These are phyloP conservation scores for Purpureocillium lavendulum DNA, from an alignment of 2,329 filamentous ascomycete genomes.

Conservation along the genomic window DNA sequence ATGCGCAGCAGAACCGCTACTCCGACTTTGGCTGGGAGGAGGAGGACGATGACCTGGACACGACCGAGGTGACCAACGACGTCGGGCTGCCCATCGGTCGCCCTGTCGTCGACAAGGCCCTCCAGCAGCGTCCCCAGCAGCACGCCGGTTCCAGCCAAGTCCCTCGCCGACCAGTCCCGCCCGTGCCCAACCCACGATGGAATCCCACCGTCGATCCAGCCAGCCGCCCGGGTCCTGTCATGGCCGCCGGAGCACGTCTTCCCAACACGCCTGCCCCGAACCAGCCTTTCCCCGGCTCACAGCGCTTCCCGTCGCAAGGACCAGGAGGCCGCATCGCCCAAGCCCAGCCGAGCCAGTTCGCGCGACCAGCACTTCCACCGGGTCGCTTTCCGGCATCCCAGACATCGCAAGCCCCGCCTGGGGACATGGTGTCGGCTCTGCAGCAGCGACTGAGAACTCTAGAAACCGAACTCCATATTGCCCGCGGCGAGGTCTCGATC, in stretches of 20 bases:
- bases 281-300: slow-evolving; percentile 18
- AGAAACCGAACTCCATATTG: slow-evolving; percentile 49
- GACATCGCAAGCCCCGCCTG: slow-evolving; percentile 16
- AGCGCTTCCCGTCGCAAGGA: slow-evolving; percentile 20
- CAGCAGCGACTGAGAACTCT: slow-evolving; percentile 45
- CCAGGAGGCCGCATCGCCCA: slow-evolving; percentile 16
- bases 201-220: slow-evolving; percentile 22
- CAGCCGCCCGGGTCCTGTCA: slow-evolving; percentile 9
- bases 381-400: slow-evolving; percentile 14
- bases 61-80: slow-evolving; percentile 46
- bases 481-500: slow-evolving; percentile 66
- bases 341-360: slow-evolving; percentile 32
- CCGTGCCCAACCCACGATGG: slow-evolving; percentile 28
- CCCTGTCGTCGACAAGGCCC: slow-evolving; percentile 25
- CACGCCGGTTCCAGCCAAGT: slow-evolving; percentile 2
- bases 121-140: slow-evolving; percentile 21
- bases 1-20: slow-evolving; percentile 15
- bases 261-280: slow-evolving; percentile 9
- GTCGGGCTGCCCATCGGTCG: slow-evolving; percentile 29
- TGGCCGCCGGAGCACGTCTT: slow-evolving; percentile 9
- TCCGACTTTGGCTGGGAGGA: slow-evolving; percentile 38
- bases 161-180: slow-evolving; percentile 18
- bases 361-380: slow-evolving; percentile 23
- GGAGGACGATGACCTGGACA: slow-evolving; percentile 51
- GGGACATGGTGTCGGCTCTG: slow-evolving; percentile 33